phyloP scores from a whole-genome alignment of 352 stramenopile species.

The Phytophthora fragariae region DNA sequence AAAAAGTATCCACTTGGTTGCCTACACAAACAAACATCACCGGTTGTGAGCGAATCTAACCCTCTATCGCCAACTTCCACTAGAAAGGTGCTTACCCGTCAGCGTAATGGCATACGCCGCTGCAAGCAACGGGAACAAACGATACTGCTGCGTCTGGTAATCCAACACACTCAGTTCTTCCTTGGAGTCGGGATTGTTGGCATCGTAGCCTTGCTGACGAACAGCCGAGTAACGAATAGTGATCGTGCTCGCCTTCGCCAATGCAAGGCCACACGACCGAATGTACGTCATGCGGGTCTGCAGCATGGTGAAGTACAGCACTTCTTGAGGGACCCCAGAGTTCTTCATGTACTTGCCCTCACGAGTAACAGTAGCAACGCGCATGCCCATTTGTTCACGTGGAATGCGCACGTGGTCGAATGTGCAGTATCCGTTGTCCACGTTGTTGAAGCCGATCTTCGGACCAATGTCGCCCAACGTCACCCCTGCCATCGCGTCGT shows the following conservation, averaged over 20 bases:
- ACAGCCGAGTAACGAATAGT: constrained; percentile 95
- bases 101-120: constrained; percentile 92
- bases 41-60: constrained; percentile 6
- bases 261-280: constrained; percentile 45
- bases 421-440: constrained; percentile 75
- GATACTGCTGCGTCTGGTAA: constrained; percentile 96
- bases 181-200: constrained; percentile 53
- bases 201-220: constrained; percentile 87
- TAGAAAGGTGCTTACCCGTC: constrained; percentile 33
- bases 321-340: constrained; percentile 48
- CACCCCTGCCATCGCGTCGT: constrained; percentile 58
- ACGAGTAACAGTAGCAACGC: constrained; percentile 57
- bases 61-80: neutral
- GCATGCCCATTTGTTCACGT: constrained; percentile 76
- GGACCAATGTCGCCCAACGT: constrained; percentile 71
- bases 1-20: constrained; percentile 64
- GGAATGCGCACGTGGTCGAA: constrained; percentile 71
- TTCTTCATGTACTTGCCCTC: constrained; percentile 76
- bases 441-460: constrained; percentile 80
- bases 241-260: constrained; percentile 94
- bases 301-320: constrained; percentile 88
- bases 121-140: constrained; percentile 93
- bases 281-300: constrained; percentile 79
- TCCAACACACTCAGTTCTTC: constrained; percentile 93
- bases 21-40: constrained; percentile 27